Evolutionary conservation across 352 stramenopile genomes (phyloP), one percentile per base, ranked within the genome.

Genomic region (Pythium sukuiense): DNA sequence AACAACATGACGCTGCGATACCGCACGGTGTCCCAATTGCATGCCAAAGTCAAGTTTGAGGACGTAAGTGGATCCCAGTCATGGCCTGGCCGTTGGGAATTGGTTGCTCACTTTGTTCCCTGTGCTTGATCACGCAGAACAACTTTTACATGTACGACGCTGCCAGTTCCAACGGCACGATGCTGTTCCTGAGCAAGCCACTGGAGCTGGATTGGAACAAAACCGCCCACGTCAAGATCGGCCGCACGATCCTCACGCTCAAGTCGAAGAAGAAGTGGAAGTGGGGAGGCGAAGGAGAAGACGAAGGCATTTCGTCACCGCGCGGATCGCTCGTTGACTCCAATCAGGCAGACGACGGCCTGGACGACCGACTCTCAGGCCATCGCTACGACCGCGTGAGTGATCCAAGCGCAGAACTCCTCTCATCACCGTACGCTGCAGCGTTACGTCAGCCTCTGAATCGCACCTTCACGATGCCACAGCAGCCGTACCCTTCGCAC

Each of bases 1-100:
- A 94, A 94, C 70, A 90, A 93, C 64, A 94, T 94, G 84, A 92
- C 83, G 11, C 73, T 94, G 26, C 82, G 86, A 6, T 94, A 94
- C 52, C 86, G 86, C 33, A 94, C 86, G 1, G 86, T 94, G n/a
- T 94, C 86, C 29, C 86, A 94, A 59, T 69, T 94, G 29, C 86
- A 94, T 57, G 86, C 86, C 45, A 92, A 92, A 69, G 69, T 94
- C 58, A 91, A 89, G 62, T 92, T 77, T 62, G 76, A 92, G 66
- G 80, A 92, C 61, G 86, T 94, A 78, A 46, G 85, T 89, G 13
- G 43, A 13, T 30, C 4, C 6, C 18, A 30, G 5, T 8, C 7
- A 18, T 0, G 26, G 39, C 4, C 2, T 27, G 9, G 18, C 49
- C 1, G 29, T 14, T 16, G 24, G 26, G 27, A 61, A 9, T 61